Conservation (phyloP, 2,329 filamentous ascomycete species). For the Aspergillus unguis region DNA sequence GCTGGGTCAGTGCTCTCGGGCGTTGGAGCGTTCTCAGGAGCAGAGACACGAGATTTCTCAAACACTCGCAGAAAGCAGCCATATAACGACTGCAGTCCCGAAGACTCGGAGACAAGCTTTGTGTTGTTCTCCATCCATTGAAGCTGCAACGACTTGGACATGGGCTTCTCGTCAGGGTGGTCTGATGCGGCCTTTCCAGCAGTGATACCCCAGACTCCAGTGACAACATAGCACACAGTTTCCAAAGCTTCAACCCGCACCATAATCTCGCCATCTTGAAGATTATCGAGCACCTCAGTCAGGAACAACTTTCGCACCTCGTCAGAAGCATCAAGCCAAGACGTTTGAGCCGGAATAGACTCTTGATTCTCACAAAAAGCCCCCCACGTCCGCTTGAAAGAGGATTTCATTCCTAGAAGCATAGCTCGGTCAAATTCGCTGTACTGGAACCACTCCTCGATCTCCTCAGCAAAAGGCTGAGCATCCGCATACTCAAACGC, state of each 20-base stretch:
- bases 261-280: conserved; percentile 39
- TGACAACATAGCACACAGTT: conserved; percentile 52
- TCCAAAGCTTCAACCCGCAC: conserved; percentile 47
- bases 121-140: conserved; percentile 46
- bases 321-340: conserved; percentile 66
- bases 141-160: conserved; percentile 48
- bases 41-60: conserved; percentile 33
- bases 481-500: conserved; percentile 78
- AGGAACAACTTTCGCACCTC: conserved; percentile 47
- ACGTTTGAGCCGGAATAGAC: conserved; percentile 38
- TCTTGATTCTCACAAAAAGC: conserved; percentile 44
- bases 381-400: conserved; percentile 75
- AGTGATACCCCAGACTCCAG: conserved; percentile 69
- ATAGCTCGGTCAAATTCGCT: conserved; percentile 80
- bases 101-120: conserved; percentile 35
- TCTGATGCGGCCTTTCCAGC: conserved; percentile 47
- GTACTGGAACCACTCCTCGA: conserved; percentile 98
- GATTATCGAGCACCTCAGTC: conserved; percentile 32
- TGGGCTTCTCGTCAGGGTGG: conserved; percentile 38
- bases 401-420: conserved; percentile 68
- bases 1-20: conserved; percentile 32
- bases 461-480: conserved; percentile 74
- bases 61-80: conserved; percentile 38
- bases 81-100: conserved; percentile 36
- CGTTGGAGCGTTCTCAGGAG: conserved; percentile 27